Percentiles rank a stretch among this genome's conserved stretches.
These are phyloP conservation scores for Sugiyamaella sp. DNA, from an alignment of 1,139 yeast genomes.

Conservation along the genomic window DNA sequence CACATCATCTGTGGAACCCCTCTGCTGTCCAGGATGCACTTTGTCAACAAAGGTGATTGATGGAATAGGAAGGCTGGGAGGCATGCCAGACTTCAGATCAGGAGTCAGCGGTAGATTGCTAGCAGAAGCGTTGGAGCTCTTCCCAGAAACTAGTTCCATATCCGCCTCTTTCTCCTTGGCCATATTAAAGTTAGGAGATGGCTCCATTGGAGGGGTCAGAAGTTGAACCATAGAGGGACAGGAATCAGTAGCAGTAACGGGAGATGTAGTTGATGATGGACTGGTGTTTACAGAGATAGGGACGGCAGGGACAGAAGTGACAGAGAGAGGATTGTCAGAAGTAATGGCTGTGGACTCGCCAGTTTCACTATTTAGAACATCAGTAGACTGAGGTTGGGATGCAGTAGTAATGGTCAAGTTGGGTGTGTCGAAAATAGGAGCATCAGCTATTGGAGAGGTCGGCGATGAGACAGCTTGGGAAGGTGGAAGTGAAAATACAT, in stretches of 20 bases:
- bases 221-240: not conserved
- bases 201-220: not conserved
- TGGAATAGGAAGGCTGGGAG: slow-evolving; percentile 1
- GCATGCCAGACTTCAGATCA: not conserved
- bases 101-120: not conserved
- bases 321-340: too few species aligned
- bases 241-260: not conserved
- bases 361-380: too few species aligned
- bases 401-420: too few species aligned
- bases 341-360: too few species aligned
- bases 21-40: not conserved
- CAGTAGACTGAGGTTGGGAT: too few species aligned
- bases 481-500: not conserved
- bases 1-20: not conserved
- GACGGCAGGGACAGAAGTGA: too few species aligned
- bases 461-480: slow-evolving; percentile 1
- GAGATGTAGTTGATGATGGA: not conserved
- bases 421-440: too few species aligned
- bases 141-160: not conserved
- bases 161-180: not conserved
- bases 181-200: not conserved
- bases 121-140: not conserved
- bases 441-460: too few species aligned
- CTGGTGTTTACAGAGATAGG: too few species aligned
- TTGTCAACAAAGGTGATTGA: slow-evolving; percentile 12